Base-by-base conservation (phyloP, 2,329 filamentous ascomycete species). In the Fusarium fujikuroi region DNA sequence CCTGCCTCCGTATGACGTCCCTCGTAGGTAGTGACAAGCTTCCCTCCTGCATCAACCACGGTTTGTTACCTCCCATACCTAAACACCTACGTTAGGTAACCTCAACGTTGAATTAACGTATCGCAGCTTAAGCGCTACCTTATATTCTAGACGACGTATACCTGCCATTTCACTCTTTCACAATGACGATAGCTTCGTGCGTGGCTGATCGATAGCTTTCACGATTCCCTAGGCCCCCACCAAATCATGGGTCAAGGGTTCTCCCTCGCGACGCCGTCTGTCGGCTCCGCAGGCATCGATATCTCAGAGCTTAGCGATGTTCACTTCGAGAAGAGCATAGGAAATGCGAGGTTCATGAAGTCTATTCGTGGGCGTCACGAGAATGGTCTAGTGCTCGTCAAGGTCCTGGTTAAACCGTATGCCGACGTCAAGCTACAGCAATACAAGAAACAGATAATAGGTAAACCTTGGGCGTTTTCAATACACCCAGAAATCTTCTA, bases 271-370 rank as follows among this genome's bases (percentile, higher is more conserved):
- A 95, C 95, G 80, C 93, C 97, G 74, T 96, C 95, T 61, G 94
- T 94, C 72, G 96, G 95, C 80, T 93, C 94, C 61, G 95, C 95
- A 65, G 94, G 95, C 77, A 97, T 99, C 81, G 95, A 99, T 82
- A 91, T 97, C 34, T 93, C 95, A 43, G 95, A 99, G 85, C 90
- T 99, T 46, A 90, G 93, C 47, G 96, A 98, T 80, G 86, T 98
- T 66, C 91, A 92, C 42, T 97, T 98, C 84, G 96, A 99, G 83
- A 95, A 93, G 83, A 94, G 94, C 40, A 90, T 99, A 79, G 95
- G 95, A 53, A 94, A 93, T 75, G 95, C 94, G 30, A 91, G 96
- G 42, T 98, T 99, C 79, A 96, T 99, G 92, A 98, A 98, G 83
- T 96, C 94, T 73, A 95, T 98, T 73, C 91, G 95, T 74, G 96